Evolutionary conservation across 345 rosid genomes (phyloP).

Genomic region (Tarenaya hassleriana): DNA sequence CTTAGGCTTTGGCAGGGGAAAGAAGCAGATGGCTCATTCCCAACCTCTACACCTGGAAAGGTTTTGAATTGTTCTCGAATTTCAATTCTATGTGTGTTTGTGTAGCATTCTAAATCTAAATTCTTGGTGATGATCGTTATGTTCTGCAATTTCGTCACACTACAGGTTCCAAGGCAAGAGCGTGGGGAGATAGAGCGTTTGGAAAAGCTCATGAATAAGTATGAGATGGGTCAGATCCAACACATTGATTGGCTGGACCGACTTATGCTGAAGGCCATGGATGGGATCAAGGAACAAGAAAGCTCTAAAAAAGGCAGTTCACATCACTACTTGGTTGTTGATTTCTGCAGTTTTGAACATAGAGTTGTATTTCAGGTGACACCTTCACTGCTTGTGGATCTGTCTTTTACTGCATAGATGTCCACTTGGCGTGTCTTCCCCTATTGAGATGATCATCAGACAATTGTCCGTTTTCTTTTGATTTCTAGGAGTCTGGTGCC

Average conservation of each 20-base stretch:
- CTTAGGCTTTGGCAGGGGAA: slow-evolving; percentile 89
- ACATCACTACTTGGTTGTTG: slow-evolving; percentile 64
- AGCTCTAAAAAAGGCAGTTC: slow-evolving; percentile 66
- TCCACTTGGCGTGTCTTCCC: slow-evolving; percentile 15
- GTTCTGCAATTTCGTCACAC: slow-evolving; percentile 1
- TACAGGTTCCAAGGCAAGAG: slow-evolving; percentile 90
- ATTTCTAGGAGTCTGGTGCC: slow-evolving; percentile 81
- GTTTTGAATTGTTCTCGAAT: slow-evolving; percentile 39
- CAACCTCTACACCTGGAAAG: slow-evolving; percentile 92
- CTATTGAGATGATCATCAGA: slow-evolving; percentile 7
- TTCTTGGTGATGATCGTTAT: not conserved
- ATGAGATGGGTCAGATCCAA: slow-evolving; percentile 86
- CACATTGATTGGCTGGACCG: slow-evolving; percentile 87
- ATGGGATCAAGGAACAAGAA: slow-evolving; percentile 73
- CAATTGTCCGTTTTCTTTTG: too few species aligned
- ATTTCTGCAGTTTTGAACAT: slow-evolving; percentile 91
- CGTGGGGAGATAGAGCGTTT: slow-evolving; percentile 91
- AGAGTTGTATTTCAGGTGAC: slow-evolving; percentile 92
- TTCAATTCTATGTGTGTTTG: not conserved
- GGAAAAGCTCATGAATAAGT: slow-evolving; percentile 87
- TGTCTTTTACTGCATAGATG: not conserved
- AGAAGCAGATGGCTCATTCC: slow-evolving; percentile 88
- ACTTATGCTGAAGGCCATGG: slow-evolving; percentile 77
- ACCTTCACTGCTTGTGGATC: slow-evolving; percentile 4
- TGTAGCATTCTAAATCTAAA: not conserved